Percentiles rank a stretch among this genome's conserved stretches.
These are phyloP conservation scores for Chaetomiaceae sp. DNA, from an alignment of 2,329 filamentous ascomycete species.

Conservation along the genomic window DNA sequence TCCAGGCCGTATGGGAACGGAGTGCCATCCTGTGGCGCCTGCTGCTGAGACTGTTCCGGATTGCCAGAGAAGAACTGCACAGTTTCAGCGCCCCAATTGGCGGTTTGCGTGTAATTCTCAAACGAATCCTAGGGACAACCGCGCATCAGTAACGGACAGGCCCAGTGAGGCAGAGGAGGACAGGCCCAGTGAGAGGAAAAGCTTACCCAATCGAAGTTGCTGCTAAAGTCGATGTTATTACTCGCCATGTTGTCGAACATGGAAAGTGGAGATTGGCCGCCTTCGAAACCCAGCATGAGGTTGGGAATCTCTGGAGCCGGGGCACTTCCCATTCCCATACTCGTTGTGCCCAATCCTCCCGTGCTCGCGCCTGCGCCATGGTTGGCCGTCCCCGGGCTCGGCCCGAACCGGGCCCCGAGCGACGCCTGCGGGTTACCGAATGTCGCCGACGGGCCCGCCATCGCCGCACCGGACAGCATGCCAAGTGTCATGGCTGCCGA, in stretches of 20 bases:
- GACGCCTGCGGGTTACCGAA: slow-evolving; percentile 32
- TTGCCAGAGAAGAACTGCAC: slow-evolving; percentile 45
- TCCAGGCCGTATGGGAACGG: slow-evolving; percentile 14
- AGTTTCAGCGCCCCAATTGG: slow-evolving; percentile 47
- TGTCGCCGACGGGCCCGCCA: slow-evolving; percentile 26
- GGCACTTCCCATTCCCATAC: slow-evolving; percentile 22
- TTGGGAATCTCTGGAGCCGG: slow-evolving; percentile 34
- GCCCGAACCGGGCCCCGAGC: slow-evolving; percentile 38
- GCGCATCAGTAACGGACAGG: slow-evolving; percentile 18
- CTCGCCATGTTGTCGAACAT: slow-evolving; percentile 44
- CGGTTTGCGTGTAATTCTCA: slow-evolving; percentile 51
- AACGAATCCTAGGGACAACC: slow-evolving; percentile 44
- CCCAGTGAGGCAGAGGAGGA: neutral
- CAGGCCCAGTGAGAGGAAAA: neutral
- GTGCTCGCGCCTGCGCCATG: neutral
- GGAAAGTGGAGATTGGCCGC: slow-evolving; percentile 42
- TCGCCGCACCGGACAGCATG: slow-evolving; percentile 36
- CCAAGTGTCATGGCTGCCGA: slow-evolving; percentile 37
- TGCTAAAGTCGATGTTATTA: slow-evolving; percentile 39
- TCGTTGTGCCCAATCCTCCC: neutral
- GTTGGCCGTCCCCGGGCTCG: slow-evolving; percentile 25
- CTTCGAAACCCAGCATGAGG: slow-evolving; percentile 31
- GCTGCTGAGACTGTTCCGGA: slow-evolving; percentile 15
- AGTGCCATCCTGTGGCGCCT: slow-evolving; percentile 8
- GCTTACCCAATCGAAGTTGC: slow-evolving; percentile 53